Percentiles rank a stretch among this genome's conserved stretches.
phyloP scores from a whole-genome alignment of 768 basidiomycete species.

The Trametes cinnabarina region DNA sequence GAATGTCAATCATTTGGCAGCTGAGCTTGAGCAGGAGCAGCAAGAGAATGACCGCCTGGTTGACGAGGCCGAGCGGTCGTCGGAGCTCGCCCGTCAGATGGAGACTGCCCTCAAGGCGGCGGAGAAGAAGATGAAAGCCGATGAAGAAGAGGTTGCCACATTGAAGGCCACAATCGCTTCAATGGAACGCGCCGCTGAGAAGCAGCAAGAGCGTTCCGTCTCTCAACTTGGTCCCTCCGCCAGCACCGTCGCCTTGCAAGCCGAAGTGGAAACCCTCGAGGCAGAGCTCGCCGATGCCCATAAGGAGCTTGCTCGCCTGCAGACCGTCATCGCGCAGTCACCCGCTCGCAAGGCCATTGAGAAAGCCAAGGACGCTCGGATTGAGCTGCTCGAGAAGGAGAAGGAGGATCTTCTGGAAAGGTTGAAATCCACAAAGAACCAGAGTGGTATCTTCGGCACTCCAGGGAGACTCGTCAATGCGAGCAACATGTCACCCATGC shows the following conservation, averaged over 20 bases:
- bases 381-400: conserved; percentile 74
- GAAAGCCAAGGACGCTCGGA: conserved; percentile 69
- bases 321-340: conserved; percentile 64
- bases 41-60: conserved; percentile 52
- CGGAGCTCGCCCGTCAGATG: conserved; percentile 62
- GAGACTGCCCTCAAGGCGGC: conserved; percentile 75
- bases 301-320: conserved; percentile 69
- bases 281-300: conserved; percentile 75
- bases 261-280: conserved; percentile 65
- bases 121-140: conserved; percentile 65
- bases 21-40: conserved; percentile 46
- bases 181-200: conserved; percentile 53
- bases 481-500: conserved; percentile 73
- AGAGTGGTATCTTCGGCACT: conserved; percentile 51
- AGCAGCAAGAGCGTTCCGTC: conserved; percentile 27
- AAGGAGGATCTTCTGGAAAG: conserved; percentile 75
- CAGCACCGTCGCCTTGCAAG: conserved; percentile 38
- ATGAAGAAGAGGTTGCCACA: conserved; percentile 51
- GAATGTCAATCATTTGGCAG: conserved; percentile 42
- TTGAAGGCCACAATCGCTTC: conserved; percentile 50
- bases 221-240: conserved; percentile 28
- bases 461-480: conserved; percentile 53
- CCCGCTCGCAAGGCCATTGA: conserved; percentile 77
- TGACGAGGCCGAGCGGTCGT: conserved; percentile 49
- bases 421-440: conserved; percentile 55